phyloP scores from a whole-genome alignment of 2,329 filamentous ascomycete species.

The Fusarium sp. region DNA sequence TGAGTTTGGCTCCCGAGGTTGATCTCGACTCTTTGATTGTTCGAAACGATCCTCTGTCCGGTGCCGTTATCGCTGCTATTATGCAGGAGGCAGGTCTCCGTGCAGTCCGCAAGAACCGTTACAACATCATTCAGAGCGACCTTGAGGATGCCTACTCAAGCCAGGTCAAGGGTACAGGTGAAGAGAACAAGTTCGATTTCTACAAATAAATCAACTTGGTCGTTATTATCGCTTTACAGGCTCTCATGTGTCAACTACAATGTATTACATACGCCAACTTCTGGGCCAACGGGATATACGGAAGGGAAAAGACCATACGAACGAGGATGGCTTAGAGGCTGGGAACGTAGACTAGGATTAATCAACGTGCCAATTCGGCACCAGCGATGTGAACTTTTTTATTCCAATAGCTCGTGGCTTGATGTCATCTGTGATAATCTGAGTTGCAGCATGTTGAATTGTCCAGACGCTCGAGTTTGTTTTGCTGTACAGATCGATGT shows the following conservation, averaged over 20 bases:
- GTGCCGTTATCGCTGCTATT: constrained; percentile 96
- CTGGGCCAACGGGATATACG: constrained; percentile 17
- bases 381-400: constrained; percentile 10
- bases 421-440: background rate
- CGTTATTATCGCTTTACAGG: constrained; percentile 15
- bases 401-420: constrained; percentile 8
- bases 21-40: constrained; percentile 97
- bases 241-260: constrained; percentile 35
- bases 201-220: constrained; percentile 73
- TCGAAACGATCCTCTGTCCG: constrained; percentile 93
- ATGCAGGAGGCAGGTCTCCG: constrained; percentile 98
- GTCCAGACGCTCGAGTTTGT: too few species aligned
- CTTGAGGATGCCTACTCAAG: constrained; percentile 96
- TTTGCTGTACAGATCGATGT: background rate
- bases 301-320: constrained; percentile 30
- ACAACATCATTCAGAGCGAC: constrained; percentile 98
- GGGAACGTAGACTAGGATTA: constrained; percentile 37
- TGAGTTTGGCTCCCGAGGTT: constrained; percentile 96
- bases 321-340: constrained; percentile 12
- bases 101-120: constrained; percentile 96
- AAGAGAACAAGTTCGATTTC: constrained; percentile 87
- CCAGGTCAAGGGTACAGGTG: constrained; percentile 85
- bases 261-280: constrained; percentile 43
- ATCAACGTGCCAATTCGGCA: constrained; percentile 28
- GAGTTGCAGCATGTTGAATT: background rate